Evolutionary conservation across 257 asterid species (phyloP).

Genomic region (Ocimum tenuiflorum): DNA sequence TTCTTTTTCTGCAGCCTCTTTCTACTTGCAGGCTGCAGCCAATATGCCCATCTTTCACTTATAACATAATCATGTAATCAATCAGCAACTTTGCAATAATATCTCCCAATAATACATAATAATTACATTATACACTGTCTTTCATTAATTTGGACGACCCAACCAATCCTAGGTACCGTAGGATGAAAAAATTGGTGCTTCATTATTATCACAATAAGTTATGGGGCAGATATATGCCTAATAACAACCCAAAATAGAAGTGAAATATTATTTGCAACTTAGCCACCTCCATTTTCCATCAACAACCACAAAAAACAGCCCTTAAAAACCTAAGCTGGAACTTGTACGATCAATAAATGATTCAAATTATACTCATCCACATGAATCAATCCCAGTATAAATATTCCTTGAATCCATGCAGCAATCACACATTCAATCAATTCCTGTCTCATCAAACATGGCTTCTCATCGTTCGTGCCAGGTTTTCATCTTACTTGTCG

Average conservation of each 20-base stretch:
- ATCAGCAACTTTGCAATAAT: neutral
- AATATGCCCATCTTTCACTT: neutral
- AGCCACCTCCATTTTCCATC: neutral
- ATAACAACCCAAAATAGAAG: too few relatives aligned
- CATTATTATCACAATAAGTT: neutral
- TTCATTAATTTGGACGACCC: neutral
- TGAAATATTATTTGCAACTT: neutral
- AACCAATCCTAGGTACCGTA: neutral
- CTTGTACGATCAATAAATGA: neutral
- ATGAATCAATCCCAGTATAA: too few relatives aligned
- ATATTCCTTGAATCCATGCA: neutral
- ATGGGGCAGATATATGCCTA: neutral
- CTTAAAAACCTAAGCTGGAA: neutral
- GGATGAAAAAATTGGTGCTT: neutral
- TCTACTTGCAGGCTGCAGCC: neutral
- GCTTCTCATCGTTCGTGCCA: slow-evolving; percentile 4
- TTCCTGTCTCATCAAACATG: neutral
- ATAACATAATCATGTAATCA: neutral
- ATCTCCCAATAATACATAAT: neutral
- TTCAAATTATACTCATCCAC: neutral
- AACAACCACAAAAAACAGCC: neutral
- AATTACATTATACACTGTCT: neutral
- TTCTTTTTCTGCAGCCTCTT: neutral
- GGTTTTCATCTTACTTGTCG: neutral
- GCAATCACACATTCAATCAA: neutral